Percentiles rank a stretch among this genome's conserved stretches.
These are phyloP conservation scores for Cryomyces antarcticus DNA, from an alignment of 495 filamentous ascomycete species.

Conservation along the genomic window DNA sequence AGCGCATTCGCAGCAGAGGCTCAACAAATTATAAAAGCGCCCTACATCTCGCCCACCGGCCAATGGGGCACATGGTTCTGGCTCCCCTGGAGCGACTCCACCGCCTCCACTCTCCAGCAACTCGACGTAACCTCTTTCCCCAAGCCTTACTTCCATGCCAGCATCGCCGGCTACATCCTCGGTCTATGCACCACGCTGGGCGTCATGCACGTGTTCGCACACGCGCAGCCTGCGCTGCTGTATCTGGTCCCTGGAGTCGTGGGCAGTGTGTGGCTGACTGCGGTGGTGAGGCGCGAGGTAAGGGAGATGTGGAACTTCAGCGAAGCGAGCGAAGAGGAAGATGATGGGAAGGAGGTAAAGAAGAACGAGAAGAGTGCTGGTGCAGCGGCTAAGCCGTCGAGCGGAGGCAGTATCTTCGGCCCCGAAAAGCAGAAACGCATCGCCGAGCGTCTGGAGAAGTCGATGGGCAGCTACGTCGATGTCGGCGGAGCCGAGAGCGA, in stretches of 20 bases:
- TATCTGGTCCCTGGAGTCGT: constrained; percentile 85
- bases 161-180: constrained; percentile 53
- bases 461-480: constrained; percentile 5
- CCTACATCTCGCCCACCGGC: constrained; percentile 39
- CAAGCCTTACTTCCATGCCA: constrained; percentile 75
- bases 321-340: constrained; percentile 33
- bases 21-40: constrained; percentile 25
- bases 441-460: constrained; percentile 6
- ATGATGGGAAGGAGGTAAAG: constrained; percentile 11
- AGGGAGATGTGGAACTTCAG: constrained; percentile 60
- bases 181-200: constrained; percentile 62
- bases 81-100: constrained; percentile 25
- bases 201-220: constrained; percentile 56
- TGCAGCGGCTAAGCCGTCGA: constrained; percentile 1
- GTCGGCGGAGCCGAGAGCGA: neutral
- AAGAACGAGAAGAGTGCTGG: constrained; percentile 1
- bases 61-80: constrained; percentile 78
- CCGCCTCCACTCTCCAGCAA: constrained; percentile 14
- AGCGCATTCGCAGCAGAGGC: neutral
- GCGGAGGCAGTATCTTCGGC: constrained; percentile 9
- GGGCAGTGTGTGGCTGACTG: constrained; percentile 60
- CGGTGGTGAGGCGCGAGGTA: constrained; percentile 44
- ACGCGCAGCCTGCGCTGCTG: constrained; percentile 77
- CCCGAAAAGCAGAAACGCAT: constrained; percentile 6
- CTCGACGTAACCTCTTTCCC: constrained; percentile 30